phyloP scores from a whole-genome alignment of 768 basidiomycete genomes.

The Mycena rebaudengoi region DNA sequence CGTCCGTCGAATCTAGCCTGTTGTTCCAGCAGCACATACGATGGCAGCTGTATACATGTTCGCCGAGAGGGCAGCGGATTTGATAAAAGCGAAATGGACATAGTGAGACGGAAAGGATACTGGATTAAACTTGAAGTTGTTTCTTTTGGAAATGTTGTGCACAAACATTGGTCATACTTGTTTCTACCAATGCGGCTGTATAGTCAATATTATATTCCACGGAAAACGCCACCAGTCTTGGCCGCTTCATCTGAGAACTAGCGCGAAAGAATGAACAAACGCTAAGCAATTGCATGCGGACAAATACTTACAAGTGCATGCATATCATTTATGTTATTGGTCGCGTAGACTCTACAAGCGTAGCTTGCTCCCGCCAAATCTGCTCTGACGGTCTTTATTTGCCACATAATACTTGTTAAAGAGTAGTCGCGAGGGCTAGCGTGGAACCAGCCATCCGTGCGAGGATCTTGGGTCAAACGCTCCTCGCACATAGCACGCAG shows the following conservation, averaged over 20 bases:
- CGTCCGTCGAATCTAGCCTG: too few species aligned
- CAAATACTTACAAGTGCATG: slow-evolving; percentile 14
- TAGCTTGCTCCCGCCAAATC: slow-evolving; percentile 10
- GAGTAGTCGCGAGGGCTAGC: background rate
- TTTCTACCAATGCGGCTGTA: too few species aligned
- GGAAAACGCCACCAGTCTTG: slow-evolving; percentile 20
- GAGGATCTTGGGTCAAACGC: background rate
- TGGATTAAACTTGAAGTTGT: too few species aligned
- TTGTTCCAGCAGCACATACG: too few species aligned
- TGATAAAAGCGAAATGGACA: too few species aligned
- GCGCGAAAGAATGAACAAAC: background rate
- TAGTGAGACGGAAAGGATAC: too few species aligned
- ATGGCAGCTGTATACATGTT: too few species aligned
- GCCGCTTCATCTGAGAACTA: slow-evolving; percentile 13
- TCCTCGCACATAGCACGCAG: slow-evolving; percentile 17
- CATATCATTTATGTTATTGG: slow-evolving; percentile 7
- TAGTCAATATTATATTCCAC: background rate
- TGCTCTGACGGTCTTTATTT: slow-evolving; percentile 20
- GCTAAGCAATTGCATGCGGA: background rate
- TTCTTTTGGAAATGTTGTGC: too few species aligned
- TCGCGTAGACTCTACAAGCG: slow-evolving; percentile 5
- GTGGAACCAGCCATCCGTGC: slow-evolving; percentile 18
- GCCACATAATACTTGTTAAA: slow-evolving; percentile 4
- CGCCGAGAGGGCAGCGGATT: too few species aligned
- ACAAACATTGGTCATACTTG: too few species aligned